Conservation (phyloP, 2,329 filamentous ascomycete species). For the Aspergillus viridinutans region DNA sequence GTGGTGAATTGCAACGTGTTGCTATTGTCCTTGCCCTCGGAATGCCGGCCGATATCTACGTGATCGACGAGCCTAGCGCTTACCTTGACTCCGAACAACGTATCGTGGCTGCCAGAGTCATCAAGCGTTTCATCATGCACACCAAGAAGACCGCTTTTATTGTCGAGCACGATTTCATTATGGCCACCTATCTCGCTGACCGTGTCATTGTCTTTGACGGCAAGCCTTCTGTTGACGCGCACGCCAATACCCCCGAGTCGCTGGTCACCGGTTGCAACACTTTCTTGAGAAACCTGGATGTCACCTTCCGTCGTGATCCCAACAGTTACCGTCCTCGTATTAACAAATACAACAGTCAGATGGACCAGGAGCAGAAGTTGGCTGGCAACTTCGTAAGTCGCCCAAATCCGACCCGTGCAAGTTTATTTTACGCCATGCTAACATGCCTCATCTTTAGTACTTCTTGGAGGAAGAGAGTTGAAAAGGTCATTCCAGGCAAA, state of each 20-base stretch:
- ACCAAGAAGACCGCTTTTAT: constrained; percentile 99
- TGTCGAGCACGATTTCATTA: constrained; percentile 99
- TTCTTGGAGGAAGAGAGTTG: constrained; percentile 85
- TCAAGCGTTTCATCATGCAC: constrained; percentile 99
- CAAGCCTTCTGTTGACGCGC: constrained; percentile 79
- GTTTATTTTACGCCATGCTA: constrained; percentile 1
- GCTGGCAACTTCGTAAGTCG: constrained; percentile 79
- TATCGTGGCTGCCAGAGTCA: constrained; percentile 94
- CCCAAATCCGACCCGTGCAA: not conserved
- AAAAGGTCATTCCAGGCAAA: constrained; percentile 56
- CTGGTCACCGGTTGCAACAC: constrained; percentile 92
- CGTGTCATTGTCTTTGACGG: constrained; percentile 99
- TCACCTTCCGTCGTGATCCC: constrained; percentile 97
- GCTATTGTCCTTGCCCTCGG: constrained; percentile 96
- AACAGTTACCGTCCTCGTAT: constrained; percentile 95
- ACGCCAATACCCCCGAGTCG: constrained; percentile 85
- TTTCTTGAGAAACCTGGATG: constrained; percentile 94
- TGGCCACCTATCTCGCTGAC: constrained; percentile 79
- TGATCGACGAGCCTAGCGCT: constrained; percentile 95
- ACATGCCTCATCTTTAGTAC: constrained; percentile 56
- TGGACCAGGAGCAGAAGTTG: constrained; percentile 96
- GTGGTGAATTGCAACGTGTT: constrained; percentile 98
- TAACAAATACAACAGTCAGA: constrained; percentile 93
- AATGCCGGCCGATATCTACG: constrained; percentile 92
- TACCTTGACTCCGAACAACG: constrained; percentile 99